Conservation (phyloP, 1,284 basidiomycete genomes). For the Bjerkandera adusta region DNA sequence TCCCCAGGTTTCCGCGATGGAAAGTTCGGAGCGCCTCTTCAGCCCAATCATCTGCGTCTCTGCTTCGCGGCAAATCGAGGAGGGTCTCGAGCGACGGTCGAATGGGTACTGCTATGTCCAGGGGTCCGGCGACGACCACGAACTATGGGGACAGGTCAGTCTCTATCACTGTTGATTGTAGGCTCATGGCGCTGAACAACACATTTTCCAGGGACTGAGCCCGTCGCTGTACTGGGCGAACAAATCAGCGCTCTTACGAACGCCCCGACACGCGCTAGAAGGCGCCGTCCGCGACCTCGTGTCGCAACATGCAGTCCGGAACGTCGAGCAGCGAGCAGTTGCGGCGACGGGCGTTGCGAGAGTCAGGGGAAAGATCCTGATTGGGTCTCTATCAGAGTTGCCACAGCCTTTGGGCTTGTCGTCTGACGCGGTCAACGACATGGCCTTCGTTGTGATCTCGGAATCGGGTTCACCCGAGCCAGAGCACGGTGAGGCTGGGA, state of each 20-base stretch:
- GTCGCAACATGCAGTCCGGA: background rate
- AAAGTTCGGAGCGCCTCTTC: slow-evolving; percentile 34
- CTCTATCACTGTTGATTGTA: slow-evolving; percentile 4
- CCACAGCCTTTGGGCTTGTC: slow-evolving; percentile 19
- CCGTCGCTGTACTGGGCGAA: slow-evolving; percentile 74
- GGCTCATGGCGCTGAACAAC: background rate
- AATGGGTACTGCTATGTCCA: slow-evolving; percentile 80
- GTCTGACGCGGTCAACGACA: background rate
- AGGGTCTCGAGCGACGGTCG: slow-evolving; percentile 54
- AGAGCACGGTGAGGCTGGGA: background rate
- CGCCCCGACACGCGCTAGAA: slow-evolving; percentile 45
- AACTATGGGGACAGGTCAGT: slow-evolving; percentile 77
- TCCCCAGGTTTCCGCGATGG: slow-evolving; percentile 34
- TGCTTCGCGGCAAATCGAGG: slow-evolving; percentile 65
- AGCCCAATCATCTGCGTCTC: slow-evolving; percentile 76
- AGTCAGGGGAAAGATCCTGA: slow-evolving; percentile 22
- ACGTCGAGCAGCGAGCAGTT: slow-evolving; percentile 15
- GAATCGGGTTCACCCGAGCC: slow-evolving; percentile 5
- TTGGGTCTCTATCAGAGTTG: slow-evolving; percentile 25
- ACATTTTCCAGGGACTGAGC: slow-evolving; percentile 56
- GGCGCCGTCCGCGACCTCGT: slow-evolving; percentile 47
- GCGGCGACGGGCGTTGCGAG: slow-evolving; percentile 25
- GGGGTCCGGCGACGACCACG: slow-evolving; percentile 89
- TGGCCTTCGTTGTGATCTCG: slow-evolving; percentile 25
- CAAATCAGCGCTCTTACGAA: slow-evolving; percentile 45